Conservation (phyloP, 2,329 filamentous ascomycete genomes). For the Aspergillus udagawae region DNA sequence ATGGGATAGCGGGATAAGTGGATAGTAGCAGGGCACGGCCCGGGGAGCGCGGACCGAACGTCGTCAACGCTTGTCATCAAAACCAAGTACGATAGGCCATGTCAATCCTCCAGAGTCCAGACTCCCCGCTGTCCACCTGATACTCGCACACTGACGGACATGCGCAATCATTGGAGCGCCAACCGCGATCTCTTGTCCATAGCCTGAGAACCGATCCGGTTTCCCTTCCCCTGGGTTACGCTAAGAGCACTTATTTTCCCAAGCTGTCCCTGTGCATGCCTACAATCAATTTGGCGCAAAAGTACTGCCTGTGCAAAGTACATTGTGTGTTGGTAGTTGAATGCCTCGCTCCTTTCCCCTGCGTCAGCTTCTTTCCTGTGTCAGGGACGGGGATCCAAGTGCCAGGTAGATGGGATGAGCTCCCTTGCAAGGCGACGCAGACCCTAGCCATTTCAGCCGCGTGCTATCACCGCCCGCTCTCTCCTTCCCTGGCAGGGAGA, state of each 20-base stretch:
- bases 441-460: background rate
- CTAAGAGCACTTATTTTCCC: background rate
- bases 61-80: constrained; percentile 16
- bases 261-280: background rate
- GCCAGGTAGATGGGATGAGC: constrained; percentile 16
- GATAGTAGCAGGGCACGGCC: constrained; percentile 7
- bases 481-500: background rate
- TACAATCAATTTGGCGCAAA: constrained; percentile 4
- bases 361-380: background rate
- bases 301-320: background rate
- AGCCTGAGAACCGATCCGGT: constrained; percentile 9
- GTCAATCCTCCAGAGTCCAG: constrained; percentile 8
- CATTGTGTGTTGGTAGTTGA: background rate
- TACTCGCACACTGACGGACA: background rate
- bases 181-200: constrained; percentile 4
- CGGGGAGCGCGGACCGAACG: constrained; percentile 18
- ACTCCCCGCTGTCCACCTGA: constrained; percentile 5
- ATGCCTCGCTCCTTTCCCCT: background rate
- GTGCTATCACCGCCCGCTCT: background rate
- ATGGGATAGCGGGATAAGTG: background rate
- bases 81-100: constrained; percentile 14
- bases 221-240: background rate
- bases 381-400: constrained; percentile 7
- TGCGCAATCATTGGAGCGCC: constrained; percentile 11
- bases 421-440: constrained; percentile 4